Percentiles rank a stretch among this genome's conserved stretches.
Conservation (phyloP, 2,329 filamentous ascomycete species). For the Monosporascus sp. region DNA sequence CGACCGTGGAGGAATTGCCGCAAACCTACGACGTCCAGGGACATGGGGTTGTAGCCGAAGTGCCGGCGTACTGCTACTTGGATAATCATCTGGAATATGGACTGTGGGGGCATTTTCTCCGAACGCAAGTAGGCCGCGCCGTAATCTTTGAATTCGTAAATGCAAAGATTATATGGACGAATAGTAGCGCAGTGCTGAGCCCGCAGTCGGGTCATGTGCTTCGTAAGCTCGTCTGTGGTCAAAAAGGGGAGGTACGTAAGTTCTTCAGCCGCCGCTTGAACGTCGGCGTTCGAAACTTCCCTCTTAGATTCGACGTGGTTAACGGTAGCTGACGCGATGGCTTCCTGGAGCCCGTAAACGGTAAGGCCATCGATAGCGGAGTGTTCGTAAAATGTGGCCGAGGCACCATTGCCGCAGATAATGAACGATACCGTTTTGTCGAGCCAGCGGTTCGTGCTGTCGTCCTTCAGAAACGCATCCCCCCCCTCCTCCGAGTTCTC, state of each 20-base stretch:
- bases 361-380: conserved; percentile 6
- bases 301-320: neutral
- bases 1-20: neutral
- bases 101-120: neutral
- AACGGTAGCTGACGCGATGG: neutral
- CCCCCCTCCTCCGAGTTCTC: conserved; percentile 1
- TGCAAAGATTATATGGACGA: neutral
- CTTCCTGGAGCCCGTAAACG: neutral
- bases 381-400: conserved; percentile 5
- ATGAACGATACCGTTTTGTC: conserved; percentile 7
- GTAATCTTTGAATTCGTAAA: neutral
- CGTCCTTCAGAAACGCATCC: conserved; percentile 2
- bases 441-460: conserved; percentile 8
- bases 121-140: neutral
- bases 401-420: conserved; percentile 5
- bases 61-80: neutral
- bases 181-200: neutral
- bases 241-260: neutral
- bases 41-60: neutral
- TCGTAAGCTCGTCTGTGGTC: neutral
- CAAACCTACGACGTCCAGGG: neutral
- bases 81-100: neutral
- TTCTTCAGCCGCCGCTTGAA: neutral
- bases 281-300: neutral
- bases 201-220: neutral